A percentile compares a stretch with the other conserved stretches of the same genome.
phyloP scores from a whole-genome alignment of 2,329 filamentous ascomycete species.

The Dothistroma pini region DNA sequence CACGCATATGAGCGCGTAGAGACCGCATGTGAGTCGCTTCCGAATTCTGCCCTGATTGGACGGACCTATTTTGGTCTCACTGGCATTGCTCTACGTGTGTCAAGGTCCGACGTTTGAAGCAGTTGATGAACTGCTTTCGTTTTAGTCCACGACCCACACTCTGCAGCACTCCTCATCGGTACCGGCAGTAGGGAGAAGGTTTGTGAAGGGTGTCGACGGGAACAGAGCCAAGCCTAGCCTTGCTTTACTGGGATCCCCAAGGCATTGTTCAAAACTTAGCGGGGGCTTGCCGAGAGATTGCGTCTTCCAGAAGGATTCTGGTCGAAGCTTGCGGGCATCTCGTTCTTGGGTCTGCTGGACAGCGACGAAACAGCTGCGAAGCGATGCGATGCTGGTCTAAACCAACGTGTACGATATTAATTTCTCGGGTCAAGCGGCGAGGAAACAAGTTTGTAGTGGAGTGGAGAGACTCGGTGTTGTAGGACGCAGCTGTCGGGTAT shows the following conservation, averaged over 20 bases:
- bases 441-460: not conserved
- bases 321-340: not conserved
- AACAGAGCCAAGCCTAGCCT: not conserved
- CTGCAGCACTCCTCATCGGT: not conserved
- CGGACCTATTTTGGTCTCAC: too few relatives aligned
- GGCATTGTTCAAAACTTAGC: not conserved
- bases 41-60: not conserved
- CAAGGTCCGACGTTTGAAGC: too few relatives aligned
- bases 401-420: too few relatives aligned
- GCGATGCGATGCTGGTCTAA: too few relatives aligned
- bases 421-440: not conserved
- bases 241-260: not conserved
- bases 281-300: not conserved
- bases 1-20: too few relatives aligned
- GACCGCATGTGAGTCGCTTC: not conserved
- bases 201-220: not conserved
- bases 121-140: too few relatives aligned
- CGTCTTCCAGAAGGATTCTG: not conserved
- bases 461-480: not conserved
- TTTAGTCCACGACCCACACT: not conserved
- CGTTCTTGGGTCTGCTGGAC: not conserved
- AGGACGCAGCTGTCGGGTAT: constrained; percentile 1
- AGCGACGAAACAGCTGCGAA: constrained; percentile 1
- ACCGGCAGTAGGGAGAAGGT: not conserved
- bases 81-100: too few relatives aligned